Conservation (phyloP, 2,329 filamentous ascomycete species). For the Arthrobotrys sphaeroides region DNA sequence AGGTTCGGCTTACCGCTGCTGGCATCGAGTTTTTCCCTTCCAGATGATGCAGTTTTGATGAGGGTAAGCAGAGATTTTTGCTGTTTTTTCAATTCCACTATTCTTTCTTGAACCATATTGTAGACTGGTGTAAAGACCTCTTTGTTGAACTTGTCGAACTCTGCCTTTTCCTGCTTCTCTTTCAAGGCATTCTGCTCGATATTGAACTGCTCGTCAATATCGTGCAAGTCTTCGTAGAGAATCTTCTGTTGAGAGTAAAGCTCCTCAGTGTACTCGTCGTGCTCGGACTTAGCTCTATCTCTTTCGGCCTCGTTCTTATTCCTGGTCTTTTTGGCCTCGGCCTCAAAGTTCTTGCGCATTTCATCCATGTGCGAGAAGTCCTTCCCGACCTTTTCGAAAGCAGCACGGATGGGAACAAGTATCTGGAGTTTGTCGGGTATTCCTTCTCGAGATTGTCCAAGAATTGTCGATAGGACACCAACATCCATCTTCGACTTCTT, state of each 20-base stretch:
- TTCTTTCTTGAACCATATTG: slow-evolving; percentile 57
- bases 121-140: slow-evolving; percentile 58
- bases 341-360: slow-evolving; percentile 54
- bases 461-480: slow-evolving; percentile 28
- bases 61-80: slow-evolving; percentile 55
- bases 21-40: slow-evolving; percentile 48
- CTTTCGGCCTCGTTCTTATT: slow-evolving; percentile 56
- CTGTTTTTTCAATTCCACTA: slow-evolving; percentile 56
- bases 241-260: slow-evolving; percentile 58
- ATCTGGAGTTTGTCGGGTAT: slow-evolving; percentile 37
- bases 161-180: slow-evolving; percentile 57
- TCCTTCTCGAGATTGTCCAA: slow-evolving; percentile 35
- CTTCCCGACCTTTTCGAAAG: slow-evolving; percentile 54
- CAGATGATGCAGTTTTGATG: slow-evolving; percentile 50
- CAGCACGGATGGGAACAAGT: slow-evolving; percentile 27
- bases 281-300: slow-evolving; percentile 56
- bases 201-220: slow-evolving; percentile 58
- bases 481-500: slow-evolving; percentile 39
- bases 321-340: slow-evolving; percentile 55
- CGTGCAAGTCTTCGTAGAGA: slow-evolving; percentile 58
- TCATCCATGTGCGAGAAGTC: slow-evolving; percentile 57
- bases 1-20: slow-evolving; percentile 53
- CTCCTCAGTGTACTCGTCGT: slow-evolving; percentile 56
- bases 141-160: slow-evolving; percentile 58
- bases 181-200: slow-evolving; percentile 55